Evolutionary conservation across 352 stramenopile genomes (phyloP), one percentile per base, ranked within the genome.

Genomic region (Peronospora destructor): DNA sequence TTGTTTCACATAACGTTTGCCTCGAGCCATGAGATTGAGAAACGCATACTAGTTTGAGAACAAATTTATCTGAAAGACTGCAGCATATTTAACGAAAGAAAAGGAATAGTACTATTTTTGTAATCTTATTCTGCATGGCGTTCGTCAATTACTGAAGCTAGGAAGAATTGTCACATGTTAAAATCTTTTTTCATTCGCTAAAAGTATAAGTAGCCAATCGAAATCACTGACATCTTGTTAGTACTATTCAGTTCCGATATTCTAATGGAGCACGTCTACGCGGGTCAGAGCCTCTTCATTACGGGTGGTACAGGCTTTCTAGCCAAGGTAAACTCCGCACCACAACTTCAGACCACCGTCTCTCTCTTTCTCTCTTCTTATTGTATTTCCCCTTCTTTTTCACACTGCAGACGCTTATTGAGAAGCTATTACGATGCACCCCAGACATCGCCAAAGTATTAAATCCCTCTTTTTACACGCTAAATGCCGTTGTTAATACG

Each of bases 241-340:
- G n/a, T 10, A 36, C 25, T 17, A 53, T 46, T 14, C 55, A 54
- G 54, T 57, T 58, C 14, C 16, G 21, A 40, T 12, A 49, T n/a
- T 2, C 38, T 16, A 5, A 87, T 87, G 66, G 71, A 87, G 53
- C 47, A 76, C 35, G 34, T 69, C 26, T 87, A 84, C 48, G 50
- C 68, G 9, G 74, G 66, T 30, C 84, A 87, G 37, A 69, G 66
- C 25, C 54, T 95, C 46, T 89, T 95, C 52, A 51, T 95, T 53
- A 93, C 84, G n/a, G 84, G 84, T 40, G 84, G 66, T 50, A 95
- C 83, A 38, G 83, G 84, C 56, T 95, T 95, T 59, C 65, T 92
- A 30, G 84, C 74, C 51, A 94, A 94, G 61, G 83, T 86, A 53
- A 16, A 10, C 2, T 0, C 37, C 17, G 6, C 1, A 14, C 8